A percentile compares a stretch with the other conserved stretches of the same genome.
Evolutionary conservation across 148 eudicot species (phyloP).

Genomic region (Arbutus unedo): DNA sequence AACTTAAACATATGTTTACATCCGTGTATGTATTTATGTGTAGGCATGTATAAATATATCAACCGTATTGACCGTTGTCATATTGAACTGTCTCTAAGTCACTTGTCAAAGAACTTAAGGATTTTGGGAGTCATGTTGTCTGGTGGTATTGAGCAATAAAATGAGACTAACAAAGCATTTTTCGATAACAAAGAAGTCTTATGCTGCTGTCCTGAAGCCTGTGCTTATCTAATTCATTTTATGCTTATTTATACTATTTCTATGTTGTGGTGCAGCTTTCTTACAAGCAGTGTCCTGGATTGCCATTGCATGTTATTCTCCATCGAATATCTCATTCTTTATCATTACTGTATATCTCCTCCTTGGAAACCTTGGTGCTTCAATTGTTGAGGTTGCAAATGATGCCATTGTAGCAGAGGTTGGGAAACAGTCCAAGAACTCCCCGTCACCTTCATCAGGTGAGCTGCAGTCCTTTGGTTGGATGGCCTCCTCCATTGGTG

Average conservation of each 20-base stretch:
- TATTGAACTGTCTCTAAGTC: not conserved
- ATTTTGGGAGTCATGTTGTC: not conserved
- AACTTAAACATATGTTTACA: not conserved
- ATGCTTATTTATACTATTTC: not conserved
- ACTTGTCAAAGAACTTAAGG: not conserved
- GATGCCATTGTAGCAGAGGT: slow-evolving; percentile 93
- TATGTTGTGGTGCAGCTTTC: slow-evolving; percentile 51
- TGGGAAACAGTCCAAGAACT: slow-evolving; percentile 46
- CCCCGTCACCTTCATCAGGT: slow-evolving; percentile 50
- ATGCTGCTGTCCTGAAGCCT: not conserved
- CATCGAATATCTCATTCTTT: slow-evolving; percentile 58
- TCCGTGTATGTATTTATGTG: not conserved
- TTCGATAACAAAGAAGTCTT: not conserved
- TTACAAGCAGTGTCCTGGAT: slow-evolving; percentile 89
- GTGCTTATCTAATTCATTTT: not conserved
- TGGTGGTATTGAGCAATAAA: not conserved
- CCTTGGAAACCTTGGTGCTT: slow-evolving; percentile 83
- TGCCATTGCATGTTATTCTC: slow-evolving; percentile 53
- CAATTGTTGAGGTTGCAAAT: slow-evolving; percentile 86
- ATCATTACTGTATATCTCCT: slow-evolving; percentile 71
- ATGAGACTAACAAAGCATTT: not conserved
- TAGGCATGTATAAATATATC: not conserved
- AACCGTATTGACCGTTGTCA: not conserved
- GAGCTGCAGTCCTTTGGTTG: slow-evolving; percentile 87
- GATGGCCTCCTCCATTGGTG: slow-evolving; percentile 86